phyloP scores from a whole-genome alignment of 2,329 filamentous ascomycete genomes.

The Cryphonectria nitschkei region DNA sequence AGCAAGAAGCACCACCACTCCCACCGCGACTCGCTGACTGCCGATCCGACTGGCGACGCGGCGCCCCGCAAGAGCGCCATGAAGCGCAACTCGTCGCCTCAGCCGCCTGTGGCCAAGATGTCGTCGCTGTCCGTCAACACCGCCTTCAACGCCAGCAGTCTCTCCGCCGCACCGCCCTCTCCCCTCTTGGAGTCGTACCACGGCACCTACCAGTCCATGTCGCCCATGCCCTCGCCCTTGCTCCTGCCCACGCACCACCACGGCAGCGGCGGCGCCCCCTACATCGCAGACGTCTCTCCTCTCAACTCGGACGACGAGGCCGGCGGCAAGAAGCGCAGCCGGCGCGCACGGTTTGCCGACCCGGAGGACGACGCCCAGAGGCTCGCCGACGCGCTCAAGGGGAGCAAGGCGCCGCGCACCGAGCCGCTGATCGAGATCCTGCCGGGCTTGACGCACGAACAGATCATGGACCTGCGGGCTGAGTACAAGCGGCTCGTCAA shows the following conservation, averaged over 20 bases:
- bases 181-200: slow-evolving; percentile 90
- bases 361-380: slow-evolving; percentile 76
- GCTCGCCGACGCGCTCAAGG: slow-evolving; percentile 75
- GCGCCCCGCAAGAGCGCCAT: slow-evolving; percentile 40
- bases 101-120: slow-evolving; percentile 55
- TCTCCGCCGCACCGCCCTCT: slow-evolving; percentile 69
- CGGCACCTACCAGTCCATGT: slow-evolving; percentile 92
- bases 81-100: slow-evolving; percentile 49
- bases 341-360: slow-evolving; percentile 81
- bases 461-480: slow-evolving; percentile 80
- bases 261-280: slow-evolving; percentile 52
- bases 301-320: slow-evolving; percentile 53
- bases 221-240: slow-evolving; percentile 88
- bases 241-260: slow-evolving; percentile 53
- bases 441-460: slow-evolving; percentile 81
- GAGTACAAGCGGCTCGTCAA: slow-evolving; percentile 94
- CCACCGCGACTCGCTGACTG: slow-evolving; percentile 38
- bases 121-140: slow-evolving; percentile 56
- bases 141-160: slow-evolving; percentile 44
- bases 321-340: slow-evolving; percentile 50
- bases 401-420: slow-evolving; percentile 67
- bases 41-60: slow-evolving; percentile 34
- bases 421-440: slow-evolving; percentile 80
- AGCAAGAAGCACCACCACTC: slow-evolving; percentile 23
- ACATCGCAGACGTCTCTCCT: slow-evolving; percentile 56